phyloP scores from a whole-genome alignment of 2,329 filamentous ascomycete species.

The Passalora sequoiae region DNA sequence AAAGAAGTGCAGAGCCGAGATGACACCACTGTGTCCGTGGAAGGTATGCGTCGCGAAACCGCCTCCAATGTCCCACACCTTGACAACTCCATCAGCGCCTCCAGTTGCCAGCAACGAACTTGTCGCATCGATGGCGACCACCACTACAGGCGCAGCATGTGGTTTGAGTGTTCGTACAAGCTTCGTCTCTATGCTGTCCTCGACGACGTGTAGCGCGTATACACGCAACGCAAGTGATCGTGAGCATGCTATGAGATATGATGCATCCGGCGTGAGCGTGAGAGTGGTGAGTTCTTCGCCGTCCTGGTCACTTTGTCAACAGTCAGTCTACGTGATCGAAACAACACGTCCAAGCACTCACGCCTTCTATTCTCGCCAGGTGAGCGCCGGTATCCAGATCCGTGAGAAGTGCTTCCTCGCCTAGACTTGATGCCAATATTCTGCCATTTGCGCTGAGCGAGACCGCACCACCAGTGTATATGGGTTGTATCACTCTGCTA shows the following conservation, averaged over 20 bases:
- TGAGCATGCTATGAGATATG: constrained; percentile 85
- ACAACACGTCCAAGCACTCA: constrained; percentile 42
- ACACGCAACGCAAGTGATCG: constrained; percentile 95
- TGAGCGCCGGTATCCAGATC: constrained; percentile 77
- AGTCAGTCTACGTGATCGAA: constrained; percentile 30
- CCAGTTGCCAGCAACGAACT: constrained; percentile 88
- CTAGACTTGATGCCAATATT: constrained; percentile 82
- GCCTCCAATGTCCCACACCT: constrained; percentile 90
- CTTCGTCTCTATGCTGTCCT: constrained; percentile 57
- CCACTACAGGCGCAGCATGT: constrained; percentile 82
- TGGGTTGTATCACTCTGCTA: constrained; percentile 76
- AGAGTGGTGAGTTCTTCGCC: constrained; percentile 71
- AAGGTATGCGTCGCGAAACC: constrained; percentile 95
- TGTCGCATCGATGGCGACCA: constrained; percentile 76
- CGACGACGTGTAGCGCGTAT: constrained; percentile 61
- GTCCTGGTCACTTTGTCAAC: constrained; percentile 42
- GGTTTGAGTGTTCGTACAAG: constrained; percentile 80
- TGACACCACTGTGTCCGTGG: constrained; percentile 82
- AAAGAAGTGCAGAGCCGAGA: constrained; percentile 90
- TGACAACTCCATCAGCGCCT: constrained; percentile 86
- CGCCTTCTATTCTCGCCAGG: constrained; percentile 80
- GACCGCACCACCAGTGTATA: constrained; percentile 87
- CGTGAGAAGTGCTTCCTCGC: constrained; percentile 84
- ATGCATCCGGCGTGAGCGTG: constrained; percentile 77
- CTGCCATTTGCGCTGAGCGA: constrained; percentile 74